phyloP scores from a whole-genome alignment of 2,329 filamentous ascomycete genomes.

The Diaporthe citrichinensis region DNA sequence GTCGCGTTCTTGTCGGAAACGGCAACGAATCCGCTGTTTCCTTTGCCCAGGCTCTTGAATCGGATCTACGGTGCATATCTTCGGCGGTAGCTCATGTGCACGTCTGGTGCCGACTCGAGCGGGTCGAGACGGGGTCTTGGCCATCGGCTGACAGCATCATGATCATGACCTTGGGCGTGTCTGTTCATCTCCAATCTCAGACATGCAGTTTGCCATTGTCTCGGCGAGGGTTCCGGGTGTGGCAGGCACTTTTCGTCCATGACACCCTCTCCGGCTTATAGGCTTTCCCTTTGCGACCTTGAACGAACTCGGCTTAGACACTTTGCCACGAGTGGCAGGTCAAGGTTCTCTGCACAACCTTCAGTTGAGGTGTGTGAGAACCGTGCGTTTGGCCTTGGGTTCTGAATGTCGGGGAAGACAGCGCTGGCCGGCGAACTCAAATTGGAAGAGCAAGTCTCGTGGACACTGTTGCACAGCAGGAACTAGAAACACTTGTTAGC shows the following conservation, averaged over 20 bases:
- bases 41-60: not conserved
- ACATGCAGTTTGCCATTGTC: slow-evolving; percentile 20
- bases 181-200: slow-evolving; percentile 2
- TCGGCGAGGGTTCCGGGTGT: not conserved
- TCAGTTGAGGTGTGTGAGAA: not conserved
- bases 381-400: not conserved
- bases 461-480: not conserved
- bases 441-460: not conserved
- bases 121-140: not conserved
- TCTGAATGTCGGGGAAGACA: not conserved
- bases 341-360: not conserved
- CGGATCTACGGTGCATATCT: not conserved
- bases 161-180: not conserved
- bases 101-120: not conserved
- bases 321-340: not conserved
- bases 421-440: not conserved
- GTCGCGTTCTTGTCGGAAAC: not conserved
- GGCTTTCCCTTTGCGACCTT: not conserved
- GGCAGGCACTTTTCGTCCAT: not conserved
- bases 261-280: not conserved
- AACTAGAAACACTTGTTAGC: not conserved
- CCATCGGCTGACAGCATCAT: not conserved
- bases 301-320: not conserved
- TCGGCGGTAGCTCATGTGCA: not conserved
- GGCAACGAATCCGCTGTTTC: not conserved